Conservation (phyloP, 2,329 filamentous ascomycete species). For the Uncinocarpus reesii region DNA sequence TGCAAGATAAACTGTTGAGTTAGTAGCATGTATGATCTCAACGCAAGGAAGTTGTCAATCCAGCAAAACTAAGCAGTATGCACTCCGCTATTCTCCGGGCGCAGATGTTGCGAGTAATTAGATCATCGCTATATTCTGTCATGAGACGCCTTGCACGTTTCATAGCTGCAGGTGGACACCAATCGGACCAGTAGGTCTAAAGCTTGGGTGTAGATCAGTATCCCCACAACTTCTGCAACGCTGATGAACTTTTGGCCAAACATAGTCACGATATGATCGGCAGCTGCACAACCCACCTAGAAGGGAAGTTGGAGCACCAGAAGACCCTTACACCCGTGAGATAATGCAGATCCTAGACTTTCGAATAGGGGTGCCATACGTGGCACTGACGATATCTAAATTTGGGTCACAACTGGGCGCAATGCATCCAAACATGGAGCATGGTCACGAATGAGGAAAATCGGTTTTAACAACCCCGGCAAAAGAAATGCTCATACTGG, state of each 20-base stretch:
- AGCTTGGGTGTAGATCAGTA: not conserved
- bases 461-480: slow-evolving; percentile 1
- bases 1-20: too few species aligned
- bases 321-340: not conserved
- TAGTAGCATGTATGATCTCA: too few species aligned
- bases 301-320: not conserved
- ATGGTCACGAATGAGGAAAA: not conserved
- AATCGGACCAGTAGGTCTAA: not conserved
- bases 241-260: not conserved
- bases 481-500: not conserved
- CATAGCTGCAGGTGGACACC: not conserved
- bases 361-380: slow-evolving; percentile 11
- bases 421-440: not conserved
- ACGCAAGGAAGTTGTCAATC: too few species aligned
- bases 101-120: too few species aligned
- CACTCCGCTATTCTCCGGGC: too few species aligned
- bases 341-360: slow-evolving; percentile 6
- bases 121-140: too few species aligned
- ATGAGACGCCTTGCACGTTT: too few species aligned
- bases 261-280: not conserved
- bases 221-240: not conserved
- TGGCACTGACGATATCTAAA: slow-evolving; percentile 9
- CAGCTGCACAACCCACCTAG: slow-evolving; percentile 6
- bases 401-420: slow-evolving; percentile 8
- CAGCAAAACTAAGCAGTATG: too few species aligned